Evolutionary conservation across 2,329 filamentous ascomycete species (phyloP).

Genomic region (Dryadomyces sulphureus): DNA sequence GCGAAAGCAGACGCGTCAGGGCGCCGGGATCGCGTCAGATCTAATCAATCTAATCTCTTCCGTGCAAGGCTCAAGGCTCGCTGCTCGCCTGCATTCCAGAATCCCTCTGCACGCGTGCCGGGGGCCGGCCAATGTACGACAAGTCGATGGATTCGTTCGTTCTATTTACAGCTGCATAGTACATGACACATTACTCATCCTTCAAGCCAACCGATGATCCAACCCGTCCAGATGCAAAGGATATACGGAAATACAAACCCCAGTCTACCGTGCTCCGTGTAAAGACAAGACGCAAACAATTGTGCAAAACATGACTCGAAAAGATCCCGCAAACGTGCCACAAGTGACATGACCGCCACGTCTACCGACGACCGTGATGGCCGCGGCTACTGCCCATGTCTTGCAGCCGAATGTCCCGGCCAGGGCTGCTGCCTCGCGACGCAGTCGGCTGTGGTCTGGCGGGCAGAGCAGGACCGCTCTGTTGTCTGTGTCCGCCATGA

Average conservation of each 20-base stretch:
- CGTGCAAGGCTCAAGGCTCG: too few species aligned
- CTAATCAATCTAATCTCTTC: conserved; percentile 4
- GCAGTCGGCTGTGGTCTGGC: not conserved
- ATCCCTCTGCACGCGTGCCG: too few species aligned
- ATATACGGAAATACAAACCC: conserved; percentile 1
- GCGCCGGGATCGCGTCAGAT: not conserved
- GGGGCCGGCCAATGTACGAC: too few species aligned
- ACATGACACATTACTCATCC: not conserved
- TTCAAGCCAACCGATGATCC: not conserved
- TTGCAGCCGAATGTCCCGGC: not conserved
- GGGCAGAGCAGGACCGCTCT: too few species aligned
- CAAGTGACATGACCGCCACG: not conserved
- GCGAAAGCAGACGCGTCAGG: not conserved
- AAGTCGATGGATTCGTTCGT: too few species aligned
- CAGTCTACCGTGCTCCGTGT: too few species aligned
- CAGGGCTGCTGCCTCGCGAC: too few species aligned
- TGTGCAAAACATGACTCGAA: too few species aligned
- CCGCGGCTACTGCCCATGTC: not conserved
- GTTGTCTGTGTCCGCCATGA: not conserved
- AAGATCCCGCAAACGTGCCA: not conserved
- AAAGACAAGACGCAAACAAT: too few species aligned
- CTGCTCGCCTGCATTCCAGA: too few species aligned
- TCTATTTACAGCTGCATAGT: too few species aligned
- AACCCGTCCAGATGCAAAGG: not conserved
- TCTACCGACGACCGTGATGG: not conserved